phyloP scores from a whole-genome alignment of 75 land plant genomes.

The Adiantum capillusveneris region DNA sequence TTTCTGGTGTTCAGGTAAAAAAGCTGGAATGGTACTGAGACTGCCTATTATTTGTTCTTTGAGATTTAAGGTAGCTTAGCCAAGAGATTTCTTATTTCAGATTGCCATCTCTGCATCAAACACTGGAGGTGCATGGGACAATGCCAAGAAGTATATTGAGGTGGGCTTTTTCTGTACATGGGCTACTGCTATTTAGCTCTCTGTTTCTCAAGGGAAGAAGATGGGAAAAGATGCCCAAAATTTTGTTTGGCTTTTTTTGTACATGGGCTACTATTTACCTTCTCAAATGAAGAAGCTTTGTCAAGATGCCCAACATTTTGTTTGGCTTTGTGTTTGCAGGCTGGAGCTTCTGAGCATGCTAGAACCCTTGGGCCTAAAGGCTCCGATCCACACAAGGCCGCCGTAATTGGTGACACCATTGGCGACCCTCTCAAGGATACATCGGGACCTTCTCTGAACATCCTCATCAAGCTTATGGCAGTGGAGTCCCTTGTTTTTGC shows the following conservation, averaged over 20 bases:
- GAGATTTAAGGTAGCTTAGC: no score
- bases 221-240: no score
- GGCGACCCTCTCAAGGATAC: slow-evolving; percentile 52
- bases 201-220: no score
- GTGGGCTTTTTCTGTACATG: slow-evolving; percentile 14
- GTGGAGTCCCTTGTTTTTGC: slow-evolving; percentile 50
- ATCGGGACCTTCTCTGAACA: slow-evolving; percentile 47
- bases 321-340: slow-evolving; percentile 15
- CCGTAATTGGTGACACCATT: slow-evolving; percentile 45
- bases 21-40: no score
- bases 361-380: slow-evolving; percentile 39
- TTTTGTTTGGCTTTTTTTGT: no score
- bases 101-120: slow-evolving; percentile 68
- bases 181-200: no score
- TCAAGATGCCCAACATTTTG: no score
- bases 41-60: no score
- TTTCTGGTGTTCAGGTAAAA: slow-evolving; percentile 68
- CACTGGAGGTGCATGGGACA: slow-evolving; percentile 75
- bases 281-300: no score
- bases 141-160: slow-evolving; percentile 79
- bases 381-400: slow-evolving; percentile 47
- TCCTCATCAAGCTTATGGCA: no score
- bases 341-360: slow-evolving; percentile 39
- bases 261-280: no score
- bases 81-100: no score